Base-by-base conservation (phyloP, 352 stramenopile species). In the Aphanomyces invadans region DNA sequence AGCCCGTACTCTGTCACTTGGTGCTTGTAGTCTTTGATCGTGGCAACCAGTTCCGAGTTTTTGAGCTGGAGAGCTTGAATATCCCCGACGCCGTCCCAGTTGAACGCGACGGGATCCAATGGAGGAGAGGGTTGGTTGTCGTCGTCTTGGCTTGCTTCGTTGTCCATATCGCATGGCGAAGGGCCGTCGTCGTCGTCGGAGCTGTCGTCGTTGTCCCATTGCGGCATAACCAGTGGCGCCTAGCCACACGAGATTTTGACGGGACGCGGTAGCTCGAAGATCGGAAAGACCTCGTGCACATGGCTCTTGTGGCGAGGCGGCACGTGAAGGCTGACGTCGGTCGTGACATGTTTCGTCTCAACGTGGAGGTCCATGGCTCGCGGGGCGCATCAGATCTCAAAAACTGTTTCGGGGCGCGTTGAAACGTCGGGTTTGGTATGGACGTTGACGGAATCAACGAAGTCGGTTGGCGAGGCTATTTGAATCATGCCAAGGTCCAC, bases 191-290 rank as follows among this genome's bases (percentile, higher is more conserved):
- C 19, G 62, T 76, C 45, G 5, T 51, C 36, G 17, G 19, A 26
- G 26, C 73, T 83, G 53, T 78, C 78, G 26, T 82, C 79, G 19
- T 90, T 80, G 55, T 91, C 79, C 56, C 89, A 91, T 45, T 76
- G 71, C 36, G 83, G 79, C n/a, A 91, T 36, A 28, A 79, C 73
- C 5, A 90, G 69, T 46, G 78, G 74, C 15, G 54, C 56, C 81
- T 77, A 62, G n/a, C 42, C 3, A 2, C 10, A 49, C 17, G 17
- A 2, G n/a, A 55, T 53, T 62, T 26, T 4, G 54, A 26, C 45
- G n/a, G n/a, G n/a, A n/a, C n/a, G n/a, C n/a, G n/a, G n/a, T n/a
- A n/a, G n/a, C n/a, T n/a, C n/a, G n/a, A n/a, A n/a, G n/a, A 42
- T 42, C 7, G 7, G 15, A 15, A 42, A 7, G 36, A 42, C 36